Evolutionary conservation across 2,329 filamentous ascomycete genomes (phyloP).

Genomic region (Aspergillus phoenicis): DNA sequence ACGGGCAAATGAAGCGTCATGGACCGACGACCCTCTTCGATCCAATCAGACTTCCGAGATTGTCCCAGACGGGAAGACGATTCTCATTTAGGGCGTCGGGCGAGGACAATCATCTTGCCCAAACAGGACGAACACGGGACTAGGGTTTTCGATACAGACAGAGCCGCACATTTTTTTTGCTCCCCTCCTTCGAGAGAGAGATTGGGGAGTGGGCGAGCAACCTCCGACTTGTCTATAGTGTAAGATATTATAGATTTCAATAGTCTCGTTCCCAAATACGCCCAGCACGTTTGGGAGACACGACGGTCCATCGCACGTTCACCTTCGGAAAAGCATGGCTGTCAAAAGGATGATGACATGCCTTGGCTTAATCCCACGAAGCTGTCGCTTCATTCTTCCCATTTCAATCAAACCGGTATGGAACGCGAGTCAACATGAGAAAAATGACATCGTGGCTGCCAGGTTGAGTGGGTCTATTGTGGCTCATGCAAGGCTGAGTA

Average conservation of each 20-base stretch:
- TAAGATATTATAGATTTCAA: slow-evolving; percentile 12
- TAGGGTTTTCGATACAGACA: slow-evolving; percentile 11
- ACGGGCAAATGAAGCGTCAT: slow-evolving; percentile 26
- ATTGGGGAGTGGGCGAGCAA: no score
- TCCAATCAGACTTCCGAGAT: slow-evolving; percentile 23
- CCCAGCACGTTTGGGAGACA: neutral
- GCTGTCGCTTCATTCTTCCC: neutral
- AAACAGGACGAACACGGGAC: slow-evolving; percentile 18
- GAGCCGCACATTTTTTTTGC: slow-evolving; percentile 21
- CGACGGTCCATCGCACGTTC: neutral
- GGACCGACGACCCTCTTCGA: slow-evolving; percentile 5
- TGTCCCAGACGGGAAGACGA: slow-evolving; percentile 20
- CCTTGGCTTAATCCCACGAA: neutral
- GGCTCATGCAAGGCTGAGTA: slow-evolving; percentile 26
- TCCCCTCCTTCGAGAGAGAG: no score
- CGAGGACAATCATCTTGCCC: slow-evolving; percentile 21
- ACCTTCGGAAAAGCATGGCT: neutral
- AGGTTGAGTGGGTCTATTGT: slow-evolving; percentile 16
- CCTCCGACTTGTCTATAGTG: neutral
- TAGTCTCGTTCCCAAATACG: neutral
- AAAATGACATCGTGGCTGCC: slow-evolving; percentile 3
- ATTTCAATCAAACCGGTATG: neutral
- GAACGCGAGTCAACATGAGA: slow-evolving; percentile 1
- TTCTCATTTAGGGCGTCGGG: slow-evolving; percentile 21
- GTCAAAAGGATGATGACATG: neutral